Evolutionary conservation across 768 basidiomycete genomes (phyloP).

Genomic region (Naganishia antarctica): DNA sequence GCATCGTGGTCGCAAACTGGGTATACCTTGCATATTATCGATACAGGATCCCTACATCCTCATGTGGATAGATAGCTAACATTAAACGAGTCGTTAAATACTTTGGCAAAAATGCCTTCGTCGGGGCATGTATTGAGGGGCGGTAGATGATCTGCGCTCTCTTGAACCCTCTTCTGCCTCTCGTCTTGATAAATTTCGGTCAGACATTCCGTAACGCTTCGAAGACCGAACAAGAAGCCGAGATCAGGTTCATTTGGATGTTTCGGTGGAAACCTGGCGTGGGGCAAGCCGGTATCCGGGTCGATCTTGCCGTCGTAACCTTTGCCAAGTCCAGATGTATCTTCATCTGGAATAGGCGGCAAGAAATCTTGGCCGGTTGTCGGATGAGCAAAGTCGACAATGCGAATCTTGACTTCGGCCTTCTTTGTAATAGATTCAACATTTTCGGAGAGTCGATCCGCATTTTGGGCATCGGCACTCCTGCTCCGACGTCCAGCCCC

Average conservation of each 20-base stretch:
- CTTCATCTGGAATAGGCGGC: conserved; percentile 44
- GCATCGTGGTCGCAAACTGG: too few species aligned
- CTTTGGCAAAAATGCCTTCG: conserved; percentile 35
- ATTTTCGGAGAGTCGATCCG: conserved; percentile 7
- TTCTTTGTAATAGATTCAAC: conserved; percentile 43
- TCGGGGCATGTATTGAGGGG: conserved; percentile 30
- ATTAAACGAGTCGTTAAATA: conserved; percentile 28
- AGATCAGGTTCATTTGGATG: conserved; percentile 83
- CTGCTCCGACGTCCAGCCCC: conserved; percentile 31
- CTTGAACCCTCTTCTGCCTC: conserved; percentile 64
- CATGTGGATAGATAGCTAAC: conserved; percentile 34
- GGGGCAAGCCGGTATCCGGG: conserved; percentile 71
- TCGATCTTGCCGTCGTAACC: conserved; percentile 81
- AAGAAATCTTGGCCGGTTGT: conserved; percentile 91
- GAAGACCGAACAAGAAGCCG: conserved; percentile 87
- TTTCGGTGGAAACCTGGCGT: conserved; percentile 91
- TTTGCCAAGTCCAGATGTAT: conserved; percentile 55
- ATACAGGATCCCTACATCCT: not conserved
- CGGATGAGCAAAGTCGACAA: conserved; percentile 98
- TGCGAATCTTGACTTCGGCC: conserved; percentile 89
- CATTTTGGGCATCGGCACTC: conserved; percentile 34
- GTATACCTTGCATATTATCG: too few species aligned
- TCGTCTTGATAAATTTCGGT: conserved; percentile 85
- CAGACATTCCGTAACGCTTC: conserved; percentile 68
- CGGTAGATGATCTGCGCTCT: conserved; percentile 14